Percentiles rank a stretch among this genome's conserved stretches.
Evolutionary conservation across 805 yeast genomes (phyloP).

Genomic region (Clavispora santaluciae): DNA sequence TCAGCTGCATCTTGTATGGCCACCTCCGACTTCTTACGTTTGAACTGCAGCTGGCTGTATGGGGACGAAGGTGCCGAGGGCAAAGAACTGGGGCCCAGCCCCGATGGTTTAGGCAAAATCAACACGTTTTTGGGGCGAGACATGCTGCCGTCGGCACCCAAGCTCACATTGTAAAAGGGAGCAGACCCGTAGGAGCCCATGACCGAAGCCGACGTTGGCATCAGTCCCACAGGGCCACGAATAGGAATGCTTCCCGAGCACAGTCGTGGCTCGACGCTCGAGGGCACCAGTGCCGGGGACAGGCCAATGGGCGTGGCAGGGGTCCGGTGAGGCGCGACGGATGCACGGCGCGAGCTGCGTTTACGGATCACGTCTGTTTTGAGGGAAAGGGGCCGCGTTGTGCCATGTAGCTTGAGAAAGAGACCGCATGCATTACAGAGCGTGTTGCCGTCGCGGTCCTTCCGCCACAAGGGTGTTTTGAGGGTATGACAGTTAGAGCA

Average conservation of each 20-base stretch:
- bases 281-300: neutral
- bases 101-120: constrained; percentile 37
- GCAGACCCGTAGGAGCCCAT: constrained; percentile 5
- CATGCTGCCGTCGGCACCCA: constrained; percentile 7
- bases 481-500: constrained; percentile 56
- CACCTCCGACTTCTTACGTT: constrained; percentile 39
- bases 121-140: constrained; percentile 33
- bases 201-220: neutral
- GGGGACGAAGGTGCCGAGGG: constrained; percentile 14
- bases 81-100: constrained; percentile 4
- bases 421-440: constrained; percentile 64
- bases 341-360: constrained; percentile 40
- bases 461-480: constrained; percentile 60
- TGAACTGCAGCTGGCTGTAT: constrained; percentile 28
- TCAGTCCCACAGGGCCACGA: constrained; percentile 6
- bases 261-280: neutral
- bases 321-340: constrained; percentile 7
- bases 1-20: constrained; percentile 20
- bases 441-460: constrained; percentile 55
- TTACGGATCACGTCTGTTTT: constrained; percentile 57
- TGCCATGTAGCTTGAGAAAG: constrained; percentile 56
- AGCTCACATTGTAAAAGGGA: constrained; percentile 5
- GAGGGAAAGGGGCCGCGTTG: constrained; percentile 54
- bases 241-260: constrained; percentile 6
- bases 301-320: neutral